phyloP scores from a whole-genome alignment of 73 alveolate genomes.

The Stentor roeselii region DNA sequence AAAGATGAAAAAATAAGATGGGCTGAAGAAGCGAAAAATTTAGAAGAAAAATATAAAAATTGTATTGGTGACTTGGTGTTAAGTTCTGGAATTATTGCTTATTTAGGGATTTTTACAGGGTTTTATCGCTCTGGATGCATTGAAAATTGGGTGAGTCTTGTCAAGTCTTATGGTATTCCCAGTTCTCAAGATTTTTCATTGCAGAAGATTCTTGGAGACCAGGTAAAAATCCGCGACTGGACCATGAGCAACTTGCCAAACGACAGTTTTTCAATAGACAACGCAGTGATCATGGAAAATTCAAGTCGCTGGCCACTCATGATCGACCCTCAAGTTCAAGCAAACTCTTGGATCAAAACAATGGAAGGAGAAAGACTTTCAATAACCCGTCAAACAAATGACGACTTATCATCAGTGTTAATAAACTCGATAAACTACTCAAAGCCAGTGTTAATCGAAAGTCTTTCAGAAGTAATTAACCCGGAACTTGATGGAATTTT shows the following conservation, averaged over 20 bases:
- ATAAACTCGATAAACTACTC: conserved; percentile 60
- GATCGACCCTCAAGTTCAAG: conserved; percentile 99
- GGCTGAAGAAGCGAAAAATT: conserved; percentile 65
- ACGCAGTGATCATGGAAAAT: conserved; percentile 97
- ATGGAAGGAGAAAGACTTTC: conserved; percentile 49
- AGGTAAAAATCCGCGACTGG: conserved; percentile 67
- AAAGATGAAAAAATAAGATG: conserved; percentile 96
- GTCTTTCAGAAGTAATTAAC: conserved; percentile 84
- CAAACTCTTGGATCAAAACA: conserved; percentile 82
- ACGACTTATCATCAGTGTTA: conserved; percentile 38
- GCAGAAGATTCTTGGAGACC: conserved; percentile 32
- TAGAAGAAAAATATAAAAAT: conserved; percentile 70
- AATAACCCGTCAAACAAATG: not conserved
- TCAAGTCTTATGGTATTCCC: conserved; percentile 6
- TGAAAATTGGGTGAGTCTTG: conserved; percentile 32
- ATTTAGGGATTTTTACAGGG: conserved; percentile 94
- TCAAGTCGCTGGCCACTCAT: conserved; percentile 97
- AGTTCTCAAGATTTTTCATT: conserved; percentile 38
- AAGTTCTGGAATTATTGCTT: conserved; percentile 98
- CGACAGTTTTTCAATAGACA: conserved; percentile 97
- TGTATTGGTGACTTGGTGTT: conserved; percentile 97
- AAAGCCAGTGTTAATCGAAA: conserved; percentile 93
- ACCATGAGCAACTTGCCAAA: conserved; percentile 88
- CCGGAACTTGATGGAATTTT: conserved; percentile 35
- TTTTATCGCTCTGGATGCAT: conserved; percentile 35